phyloP scores from a whole-genome alignment of 768 basidiomycete species.

The Rhizopogon roseolus region DNA sequence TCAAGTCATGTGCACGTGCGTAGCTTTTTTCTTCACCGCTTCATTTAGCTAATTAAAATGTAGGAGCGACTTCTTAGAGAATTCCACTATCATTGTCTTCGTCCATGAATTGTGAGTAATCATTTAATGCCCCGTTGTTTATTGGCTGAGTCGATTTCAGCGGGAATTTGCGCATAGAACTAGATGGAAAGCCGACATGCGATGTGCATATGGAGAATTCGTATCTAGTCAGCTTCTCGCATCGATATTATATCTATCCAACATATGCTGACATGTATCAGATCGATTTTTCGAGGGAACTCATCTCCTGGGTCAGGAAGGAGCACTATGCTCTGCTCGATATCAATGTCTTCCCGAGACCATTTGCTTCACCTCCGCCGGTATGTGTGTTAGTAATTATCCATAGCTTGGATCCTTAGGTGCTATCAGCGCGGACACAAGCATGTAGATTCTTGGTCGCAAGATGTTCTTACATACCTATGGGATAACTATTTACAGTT shows the following conservation, averaged over 20 bases:
- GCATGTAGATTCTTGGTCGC: conserved; percentile 14
- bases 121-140: neutral
- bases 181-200: conserved; percentile 67
- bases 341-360: conserved; percentile 76
- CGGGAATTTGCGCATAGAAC: conserved; percentile 82
- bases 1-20: conserved; percentile 90
- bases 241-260: neutral
- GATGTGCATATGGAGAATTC: conserved; percentile 78
- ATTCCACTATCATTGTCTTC: conserved; percentile 77
- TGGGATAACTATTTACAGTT: conserved; percentile 98
- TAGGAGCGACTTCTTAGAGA: conserved; percentile 76
- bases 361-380: conserved; percentile 26
- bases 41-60: neutral
- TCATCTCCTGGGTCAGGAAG: conserved; percentile 71
- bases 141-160: conserved; percentile 33
- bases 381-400: neutral
- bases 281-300: conserved; percentile 80
- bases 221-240: conserved; percentile 57
- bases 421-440: neutral
- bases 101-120: conserved; percentile 88
- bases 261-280: conserved; percentile 27
- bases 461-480: conserved; percentile 70
- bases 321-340: conserved; percentile 77
- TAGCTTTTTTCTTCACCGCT: neutral
- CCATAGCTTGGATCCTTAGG: neutral